Percentiles rank a stretch among this genome's conserved stretches.
These are phyloP conservation scores for Aurifilum marmelostoma DNA, from an alignment of 2,329 filamentous ascomycete genomes.

Conservation along the genomic window DNA sequence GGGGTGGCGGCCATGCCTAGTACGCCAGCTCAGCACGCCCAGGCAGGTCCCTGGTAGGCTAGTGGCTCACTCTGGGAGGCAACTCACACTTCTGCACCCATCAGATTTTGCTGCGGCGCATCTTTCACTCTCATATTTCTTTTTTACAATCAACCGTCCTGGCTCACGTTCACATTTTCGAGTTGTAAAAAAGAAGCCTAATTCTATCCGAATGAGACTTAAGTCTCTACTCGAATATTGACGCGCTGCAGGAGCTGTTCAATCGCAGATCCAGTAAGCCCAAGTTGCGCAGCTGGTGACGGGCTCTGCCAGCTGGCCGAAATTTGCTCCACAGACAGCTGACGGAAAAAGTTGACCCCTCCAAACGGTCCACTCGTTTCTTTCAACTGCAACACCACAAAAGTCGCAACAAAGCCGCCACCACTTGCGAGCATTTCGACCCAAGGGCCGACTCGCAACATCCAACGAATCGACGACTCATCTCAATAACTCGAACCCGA, in stretches of 20 bases:
- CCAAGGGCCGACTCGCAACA: slow-evolving; percentile 15
- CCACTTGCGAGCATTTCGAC: slow-evolving; percentile 6
- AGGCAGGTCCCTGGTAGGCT: not conserved
- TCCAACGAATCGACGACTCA: slow-evolving; percentile 17
- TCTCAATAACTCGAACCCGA: slow-evolving; percentile 6
- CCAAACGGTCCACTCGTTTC: slow-evolving; percentile 20
- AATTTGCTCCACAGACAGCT: slow-evolving; percentile 17
- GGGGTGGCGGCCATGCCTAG: not conserved
- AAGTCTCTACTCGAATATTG: not conserved
- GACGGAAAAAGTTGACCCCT: slow-evolving; percentile 21
- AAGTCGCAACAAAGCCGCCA: slow-evolving; percentile 25
- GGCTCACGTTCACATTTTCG: not conserved
- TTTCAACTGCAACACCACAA: slow-evolving; percentile 25
- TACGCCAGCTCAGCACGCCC: not conserved
- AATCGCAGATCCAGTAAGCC: not conserved
- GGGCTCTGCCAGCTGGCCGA: slow-evolving; percentile 12
- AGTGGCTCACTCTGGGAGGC: not conserved
- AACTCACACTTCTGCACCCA: not conserved
- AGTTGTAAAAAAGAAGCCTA: not conserved
- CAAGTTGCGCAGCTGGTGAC: slow-evolving; percentile 5
- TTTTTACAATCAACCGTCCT: not conserved
- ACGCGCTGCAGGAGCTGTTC: too few relatives aligned
- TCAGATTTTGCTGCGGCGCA: not conserved
- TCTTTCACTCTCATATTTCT: too few relatives aligned
- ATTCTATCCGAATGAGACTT: not conserved